phyloP scores from a whole-genome alignment of 352 stramenopile genomes.

The Phytophthora melonis region DNA sequence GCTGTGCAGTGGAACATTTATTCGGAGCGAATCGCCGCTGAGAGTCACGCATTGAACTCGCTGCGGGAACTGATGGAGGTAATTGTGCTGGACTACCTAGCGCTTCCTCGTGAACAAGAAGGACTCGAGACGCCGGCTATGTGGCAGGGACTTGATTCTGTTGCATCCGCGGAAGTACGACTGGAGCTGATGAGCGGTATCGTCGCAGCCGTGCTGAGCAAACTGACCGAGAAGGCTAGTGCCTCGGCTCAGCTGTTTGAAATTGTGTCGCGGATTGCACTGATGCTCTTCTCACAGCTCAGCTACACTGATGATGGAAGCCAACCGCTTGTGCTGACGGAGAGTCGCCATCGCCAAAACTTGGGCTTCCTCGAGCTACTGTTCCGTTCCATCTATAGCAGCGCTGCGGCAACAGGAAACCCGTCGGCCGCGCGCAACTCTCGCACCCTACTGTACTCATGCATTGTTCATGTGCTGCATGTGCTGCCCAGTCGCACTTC shows the following conservation, averaged over 20 bases:
- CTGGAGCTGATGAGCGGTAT: constrained; percentile 73
- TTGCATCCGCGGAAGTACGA: constrained; percentile 66
- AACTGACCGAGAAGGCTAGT: constrained; percentile 61
- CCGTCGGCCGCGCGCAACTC: constrained; percentile 77
- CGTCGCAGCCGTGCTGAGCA: constrained; percentile 64
- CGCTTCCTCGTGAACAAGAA: constrained; percentile 51
- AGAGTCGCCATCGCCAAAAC: constrained; percentile 57
- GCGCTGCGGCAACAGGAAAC: constrained; percentile 72
- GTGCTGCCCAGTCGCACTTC: constrained; percentile 36
- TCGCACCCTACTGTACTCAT: constrained; percentile 81
- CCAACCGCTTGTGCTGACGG: constrained; percentile 36
- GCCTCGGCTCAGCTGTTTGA: constrained; percentile 81
- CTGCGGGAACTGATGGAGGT: constrained; percentile 83
- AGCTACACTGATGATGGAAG: constrained; percentile 34
- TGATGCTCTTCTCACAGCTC: constrained; percentile 71
- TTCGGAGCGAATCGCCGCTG: constrained; percentile 81
- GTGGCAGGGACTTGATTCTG: constrained; percentile 70
- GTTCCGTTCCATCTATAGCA: constrained; percentile 69
- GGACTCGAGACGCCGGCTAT: constrained; percentile 45
- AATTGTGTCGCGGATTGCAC: constrained; percentile 70
- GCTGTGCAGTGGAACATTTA: constrained; percentile 88
- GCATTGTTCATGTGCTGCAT: constrained; percentile 76
- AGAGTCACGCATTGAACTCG: constrained; percentile 83
- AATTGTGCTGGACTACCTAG: constrained; percentile 80
- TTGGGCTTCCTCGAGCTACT: constrained; percentile 69